Evolutionary conservation across 306 rosid genomes (phyloP).

Genomic region (Gillenia trifoliata): DNA sequence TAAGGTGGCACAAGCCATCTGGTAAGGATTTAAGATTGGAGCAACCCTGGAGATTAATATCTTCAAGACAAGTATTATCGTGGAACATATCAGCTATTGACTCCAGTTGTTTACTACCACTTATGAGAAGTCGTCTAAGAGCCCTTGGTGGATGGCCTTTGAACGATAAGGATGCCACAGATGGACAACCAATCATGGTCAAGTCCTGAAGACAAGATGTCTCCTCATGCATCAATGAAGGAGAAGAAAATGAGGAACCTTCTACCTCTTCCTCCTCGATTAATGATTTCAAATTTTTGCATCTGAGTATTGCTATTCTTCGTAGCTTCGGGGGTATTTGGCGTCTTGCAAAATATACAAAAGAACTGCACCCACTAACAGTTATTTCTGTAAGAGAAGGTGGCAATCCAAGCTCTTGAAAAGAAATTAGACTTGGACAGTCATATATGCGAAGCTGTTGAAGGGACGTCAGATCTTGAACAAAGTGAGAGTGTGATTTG

Average conservation of each 20-base stretch:
- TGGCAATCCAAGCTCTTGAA: background rate
- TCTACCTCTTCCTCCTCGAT: background rate
- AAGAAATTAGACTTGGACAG: background rate
- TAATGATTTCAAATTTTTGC: conserved; percentile 3
- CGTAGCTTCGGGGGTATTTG: background rate
- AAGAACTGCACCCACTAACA: background rate
- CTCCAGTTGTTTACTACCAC: background rate
- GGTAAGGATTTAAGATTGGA: background rate
- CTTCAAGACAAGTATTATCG: conserved; percentile 8
- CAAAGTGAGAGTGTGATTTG: background rate
- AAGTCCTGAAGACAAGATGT: background rate
- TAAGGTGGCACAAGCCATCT: background rate
- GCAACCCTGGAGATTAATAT: background rate
- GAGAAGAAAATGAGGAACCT: background rate
- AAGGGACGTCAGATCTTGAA: background rate
- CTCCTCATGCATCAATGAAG: background rate
- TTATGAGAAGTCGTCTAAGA: background rate
- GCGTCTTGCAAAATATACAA: background rate
- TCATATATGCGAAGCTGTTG: background rate
- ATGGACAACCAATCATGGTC: background rate
- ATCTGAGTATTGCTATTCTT: background rate
- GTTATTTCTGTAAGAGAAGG: background rate
- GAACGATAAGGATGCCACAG: background rate
- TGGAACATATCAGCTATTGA: background rate
- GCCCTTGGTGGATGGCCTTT: background rate